Evolutionary conservation across 257 asterid genomes (phyloP).

Genomic region (Schizonepeta tenuifolia): DNA sequence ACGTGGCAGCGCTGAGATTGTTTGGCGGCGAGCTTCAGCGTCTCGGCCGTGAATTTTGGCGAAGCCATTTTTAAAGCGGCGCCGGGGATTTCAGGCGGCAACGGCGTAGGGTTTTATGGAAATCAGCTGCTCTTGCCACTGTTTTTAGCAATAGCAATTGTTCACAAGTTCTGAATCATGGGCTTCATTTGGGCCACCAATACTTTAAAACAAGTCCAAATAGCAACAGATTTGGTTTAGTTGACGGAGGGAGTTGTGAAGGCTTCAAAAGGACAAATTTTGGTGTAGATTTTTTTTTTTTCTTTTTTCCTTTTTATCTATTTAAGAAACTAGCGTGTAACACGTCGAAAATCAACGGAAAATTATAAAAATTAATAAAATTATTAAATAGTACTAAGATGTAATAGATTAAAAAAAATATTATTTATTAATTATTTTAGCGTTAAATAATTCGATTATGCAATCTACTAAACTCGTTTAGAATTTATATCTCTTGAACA

Average conservation of each 20-base stretch:
- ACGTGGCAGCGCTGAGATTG: slow-evolving; percentile 80
- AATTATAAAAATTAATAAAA: too few species aligned
- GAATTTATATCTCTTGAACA: too few species aligned
- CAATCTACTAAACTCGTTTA: too few species aligned
- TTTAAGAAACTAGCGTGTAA: too few species aligned
- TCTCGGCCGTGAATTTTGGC: slow-evolving; percentile 80
- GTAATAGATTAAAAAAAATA: too few species aligned
- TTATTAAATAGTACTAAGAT: too few species aligned
- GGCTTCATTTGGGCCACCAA: background rate
- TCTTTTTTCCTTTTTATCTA: too few species aligned
- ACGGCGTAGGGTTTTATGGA: background rate
- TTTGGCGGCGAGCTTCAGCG: slow-evolving; percentile 88
- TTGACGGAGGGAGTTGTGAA: too few species aligned
- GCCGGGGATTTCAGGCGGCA: slow-evolving; percentile 31
- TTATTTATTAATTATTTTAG: too few species aligned
- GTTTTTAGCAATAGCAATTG: background rate
- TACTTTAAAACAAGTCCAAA: background rate
- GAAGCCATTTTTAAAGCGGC: slow-evolving; percentile 54
- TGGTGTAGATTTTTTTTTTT: too few species aligned
- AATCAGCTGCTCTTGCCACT: background rate
- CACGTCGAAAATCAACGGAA: too few species aligned
- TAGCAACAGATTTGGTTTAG: background rate
- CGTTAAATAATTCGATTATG: too few species aligned
- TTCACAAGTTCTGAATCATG: background rate
- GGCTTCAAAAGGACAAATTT: background rate